Base-by-base conservation (phyloP, 331 rosid species). In the Saraca asoca region DNA sequence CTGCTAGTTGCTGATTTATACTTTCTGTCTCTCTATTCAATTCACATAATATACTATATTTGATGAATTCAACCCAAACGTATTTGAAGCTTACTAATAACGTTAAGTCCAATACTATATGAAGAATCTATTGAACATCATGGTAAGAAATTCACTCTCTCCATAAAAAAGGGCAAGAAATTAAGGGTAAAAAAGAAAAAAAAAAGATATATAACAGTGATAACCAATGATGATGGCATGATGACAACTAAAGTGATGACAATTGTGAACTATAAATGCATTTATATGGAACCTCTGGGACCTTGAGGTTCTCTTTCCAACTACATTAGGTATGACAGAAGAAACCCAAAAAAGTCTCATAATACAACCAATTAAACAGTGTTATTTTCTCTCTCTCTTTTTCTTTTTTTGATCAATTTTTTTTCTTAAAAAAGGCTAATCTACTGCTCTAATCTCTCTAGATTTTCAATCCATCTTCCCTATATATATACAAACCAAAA, bases 261-360 rank as follows among this genome's bases (percentile, higher is more conserved):
- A 66, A 66, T 63, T 50, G 7, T 65, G 61, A 10, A 51, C 7
- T 5, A 38, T 9, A 65, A 35, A 31, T 51, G 12, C 60, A 37
- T 24, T 24, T 1, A 18, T 37, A 8, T 43, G 51, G 29, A n/a
- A 51, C 29, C 10, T 5, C 51, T 66, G 76, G 72, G 80, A 17
- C 80, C 75, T 29, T 38, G 12, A 2, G 14, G 51, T 60, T 41
- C 7, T 29, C 72, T 62, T 62, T 62, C 69, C 75, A 55, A 24
- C 80, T 41, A 70, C 58, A 69, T 70, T 64, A 69, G 76, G 80
- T 76, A 35, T 5, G 41, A 56, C 68, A 9, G 33, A 49, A 19
- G 17, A 31, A 48, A 17, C 62, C 16, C 29, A 70, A 60, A 39
- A 39, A 39, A 59, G 61, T 41, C 51, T 41, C 52, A 35, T 62